A percentile compares a stretch with the other conserved stretches of the same genome.
Conservation (phyloP, 129 eudicot species). For the Erigeron canadensis region DNA sequence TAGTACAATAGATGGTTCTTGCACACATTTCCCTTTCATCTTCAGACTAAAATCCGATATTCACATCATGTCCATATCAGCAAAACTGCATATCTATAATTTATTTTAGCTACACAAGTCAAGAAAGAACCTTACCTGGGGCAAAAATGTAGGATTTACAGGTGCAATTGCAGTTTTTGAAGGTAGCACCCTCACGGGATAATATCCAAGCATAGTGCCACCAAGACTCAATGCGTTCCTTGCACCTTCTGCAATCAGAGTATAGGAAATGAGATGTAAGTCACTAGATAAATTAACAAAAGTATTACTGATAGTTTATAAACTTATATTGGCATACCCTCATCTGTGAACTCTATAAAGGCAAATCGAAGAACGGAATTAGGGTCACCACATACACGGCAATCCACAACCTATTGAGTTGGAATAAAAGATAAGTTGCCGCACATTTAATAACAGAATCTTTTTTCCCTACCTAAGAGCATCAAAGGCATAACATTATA, state of each 20-base stretch:
- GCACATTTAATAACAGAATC: too few relatives aligned
- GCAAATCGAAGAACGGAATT: slow-evolving; percentile 85
- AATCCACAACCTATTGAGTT: slow-evolving; percentile 72
- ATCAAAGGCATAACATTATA: background rate
- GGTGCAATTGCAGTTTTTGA: slow-evolving; percentile 98
- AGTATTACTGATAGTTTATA: background rate
- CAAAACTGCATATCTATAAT: background rate
- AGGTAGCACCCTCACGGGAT: slow-evolving; percentile 83
- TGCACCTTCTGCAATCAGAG: slow-evolving; percentile 64
- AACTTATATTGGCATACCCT: slow-evolving; percentile 43
- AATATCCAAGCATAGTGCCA: slow-evolving; percentile 88
- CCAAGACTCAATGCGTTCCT: slow-evolving; percentile 69
- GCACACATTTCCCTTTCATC: slow-evolving; percentile 98
- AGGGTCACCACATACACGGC: slow-evolving; percentile 91
- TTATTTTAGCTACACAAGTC: slow-evolving; percentile 10
- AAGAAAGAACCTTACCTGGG: slow-evolving; percentile 44
- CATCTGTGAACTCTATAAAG: slow-evolving; percentile 81
- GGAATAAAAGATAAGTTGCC: too few relatives aligned
- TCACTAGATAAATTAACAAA: background rate
- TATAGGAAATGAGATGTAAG: slow-evolving; percentile 14
- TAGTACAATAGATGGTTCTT: slow-evolving; percentile 83
- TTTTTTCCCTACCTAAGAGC: too few relatives aligned
- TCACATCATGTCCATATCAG: background rate
- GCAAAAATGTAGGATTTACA: slow-evolving; percentile 74
- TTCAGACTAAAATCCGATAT: too few relatives aligned